Evolutionary conservation across 176 grass and related monocot species (phyloP), one percentile per base, ranked within the genome.

Genomic region (Eleusine coracana): DNA sequence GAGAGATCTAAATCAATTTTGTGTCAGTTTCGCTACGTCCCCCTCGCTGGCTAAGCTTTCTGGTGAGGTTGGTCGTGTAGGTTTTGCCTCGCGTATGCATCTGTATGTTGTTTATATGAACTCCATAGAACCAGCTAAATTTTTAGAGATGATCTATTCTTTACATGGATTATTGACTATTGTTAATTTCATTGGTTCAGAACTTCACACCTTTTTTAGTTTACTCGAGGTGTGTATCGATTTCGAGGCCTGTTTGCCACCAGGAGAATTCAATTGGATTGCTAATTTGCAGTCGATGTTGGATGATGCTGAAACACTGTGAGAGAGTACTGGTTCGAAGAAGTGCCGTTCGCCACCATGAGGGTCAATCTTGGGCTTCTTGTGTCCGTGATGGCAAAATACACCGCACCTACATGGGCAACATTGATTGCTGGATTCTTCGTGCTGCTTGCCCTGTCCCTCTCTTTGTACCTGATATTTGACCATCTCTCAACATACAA

Each of bases 401-500:
- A 91, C 73, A 84, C 84, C 1, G 49, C 90, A 4, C 92, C 88
- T 10, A 70, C 80, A 29, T 97, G 95, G 95, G 95, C 90, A 44
- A 87, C 49, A 15, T 39, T 96, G 62, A 41, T 89, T 75, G 77
- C 91, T 15, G 89, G 92, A 16, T 87, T 98, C 88, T 93, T 98
- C 55, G 83, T 90, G 65, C 68, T 91, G 29, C 23, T 91, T 75
- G 79, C 89, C 0, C 81, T 99, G 68, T 92, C 84, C 7, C 71
- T 97, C 81, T 94, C 95, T 21, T 78, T 84, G 58, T 97, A 89
- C 73, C 90, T 97, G 20, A 88, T 97, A 83, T 82, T 97, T 62
- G 88, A 94, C 29, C 92, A 97, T 70, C 92, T 97, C 14, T 94
- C 88, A 4, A 88, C 95, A 18, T 97, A 97, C 75, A 97, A 97